These are phyloP conservation scores for Vinca minor DNA, from an alignment of 257 asterid genomes.

Conservation along the genomic window DNA sequence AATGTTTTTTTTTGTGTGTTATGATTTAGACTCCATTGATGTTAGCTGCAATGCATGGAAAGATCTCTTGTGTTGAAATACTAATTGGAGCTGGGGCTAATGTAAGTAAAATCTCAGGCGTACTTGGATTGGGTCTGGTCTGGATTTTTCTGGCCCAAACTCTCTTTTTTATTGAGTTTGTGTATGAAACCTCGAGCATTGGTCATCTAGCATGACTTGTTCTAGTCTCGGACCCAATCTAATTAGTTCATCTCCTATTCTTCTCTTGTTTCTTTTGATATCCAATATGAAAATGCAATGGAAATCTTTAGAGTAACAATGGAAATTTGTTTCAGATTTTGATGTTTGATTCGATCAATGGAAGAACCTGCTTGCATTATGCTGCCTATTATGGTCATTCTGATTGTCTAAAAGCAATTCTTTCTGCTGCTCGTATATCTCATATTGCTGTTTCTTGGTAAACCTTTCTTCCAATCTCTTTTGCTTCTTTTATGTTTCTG, in stretches of 20 bases:
- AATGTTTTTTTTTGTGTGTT: conserved; percentile 24
- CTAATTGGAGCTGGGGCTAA: conserved; percentile 90
- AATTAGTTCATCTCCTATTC: too few relatives aligned
- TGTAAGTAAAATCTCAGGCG: conserved; percentile 43
- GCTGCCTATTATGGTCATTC: conserved; percentile 89
- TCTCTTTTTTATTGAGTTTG: too few relatives aligned
- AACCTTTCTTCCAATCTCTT: conserved; percentile 1
- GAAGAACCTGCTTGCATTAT: conserved; percentile 95
- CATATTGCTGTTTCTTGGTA: conserved; percentile 86
- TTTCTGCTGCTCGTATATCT: conserved; percentile 64
- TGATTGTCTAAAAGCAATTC: conserved; percentile 72
- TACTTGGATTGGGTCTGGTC: too few relatives aligned
- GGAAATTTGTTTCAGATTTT: conserved; percentile 50
- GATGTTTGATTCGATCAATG: conserved; percentile 75
- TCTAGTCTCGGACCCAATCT: too few relatives aligned
- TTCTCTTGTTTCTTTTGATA: neutral
- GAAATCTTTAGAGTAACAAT: conserved; percentile 11
- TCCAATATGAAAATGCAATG: conserved; percentile 1
- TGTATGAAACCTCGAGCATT: too few relatives aligned
- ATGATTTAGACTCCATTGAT: conserved; percentile 80
- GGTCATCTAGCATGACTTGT: too few relatives aligned
- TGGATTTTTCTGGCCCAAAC: too few relatives aligned
- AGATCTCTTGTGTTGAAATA: conserved; percentile 67
- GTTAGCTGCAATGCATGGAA: conserved; percentile 99
- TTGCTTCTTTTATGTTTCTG: neutral